Evolutionary conservation across 495 filamentous ascomycete species (phyloP).

Genomic region (Penicillium pulvis): DNA sequence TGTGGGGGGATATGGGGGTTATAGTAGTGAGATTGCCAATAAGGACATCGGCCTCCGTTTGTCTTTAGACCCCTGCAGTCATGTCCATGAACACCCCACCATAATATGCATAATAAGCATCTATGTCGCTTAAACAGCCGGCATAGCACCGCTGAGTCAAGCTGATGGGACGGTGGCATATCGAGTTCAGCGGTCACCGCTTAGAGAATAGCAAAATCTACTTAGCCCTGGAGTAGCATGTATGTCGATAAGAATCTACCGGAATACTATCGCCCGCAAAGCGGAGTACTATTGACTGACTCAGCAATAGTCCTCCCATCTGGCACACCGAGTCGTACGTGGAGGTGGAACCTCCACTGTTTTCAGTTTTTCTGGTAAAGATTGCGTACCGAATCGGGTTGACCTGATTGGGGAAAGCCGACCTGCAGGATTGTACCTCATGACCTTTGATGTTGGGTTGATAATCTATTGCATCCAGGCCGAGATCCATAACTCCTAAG

Average conservation of each 20-base stretch:
- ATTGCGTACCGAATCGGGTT: constrained; percentile 16
- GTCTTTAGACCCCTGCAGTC: neutral
- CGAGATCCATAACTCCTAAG: neutral
- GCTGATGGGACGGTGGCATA: neutral
- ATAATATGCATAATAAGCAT: neutral
- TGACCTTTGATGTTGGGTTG: neutral
- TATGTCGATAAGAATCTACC: neutral
- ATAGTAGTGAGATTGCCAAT: neutral
- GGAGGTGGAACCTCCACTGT: constrained; percentile 1
- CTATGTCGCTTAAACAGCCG: neutral
- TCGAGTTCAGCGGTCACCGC: neutral
- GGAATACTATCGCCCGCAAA: neutral
- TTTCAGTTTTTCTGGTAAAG: neutral
- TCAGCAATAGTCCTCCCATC: constrained; percentile 13
- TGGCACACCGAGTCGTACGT: constrained; percentile 13
- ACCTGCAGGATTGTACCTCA: neutral
- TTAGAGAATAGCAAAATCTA: neutral
- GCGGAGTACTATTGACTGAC: neutral
- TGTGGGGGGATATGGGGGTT: neutral
- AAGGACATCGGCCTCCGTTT: neutral
- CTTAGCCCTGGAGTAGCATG: neutral
- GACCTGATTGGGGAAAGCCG: constrained; percentile 20
- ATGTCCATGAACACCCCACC: neutral
- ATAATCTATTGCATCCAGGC: constrained; percentile 2
- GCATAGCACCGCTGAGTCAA: neutral